Conservation (phyloP, 1,284 basidiomycete genomes). For the Pseudozyma flocculosa region DNA sequence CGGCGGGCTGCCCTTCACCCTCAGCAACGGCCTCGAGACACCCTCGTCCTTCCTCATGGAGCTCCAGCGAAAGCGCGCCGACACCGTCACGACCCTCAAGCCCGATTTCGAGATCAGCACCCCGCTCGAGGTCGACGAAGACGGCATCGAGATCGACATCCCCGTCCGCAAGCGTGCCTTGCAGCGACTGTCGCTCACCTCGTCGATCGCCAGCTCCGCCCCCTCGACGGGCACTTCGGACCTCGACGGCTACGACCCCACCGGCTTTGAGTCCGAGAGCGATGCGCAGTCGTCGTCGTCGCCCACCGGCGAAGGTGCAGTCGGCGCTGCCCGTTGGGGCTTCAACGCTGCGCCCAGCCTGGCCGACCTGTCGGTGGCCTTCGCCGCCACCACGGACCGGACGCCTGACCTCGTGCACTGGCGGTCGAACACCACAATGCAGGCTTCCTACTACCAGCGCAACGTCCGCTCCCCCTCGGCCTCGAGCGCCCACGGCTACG, state of each 20-base stretch:
- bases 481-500: slow-evolving; percentile 5
- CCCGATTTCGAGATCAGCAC: slow-evolving; percentile 24
- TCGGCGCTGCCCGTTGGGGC: slow-evolving; percentile 5
- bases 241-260: slow-evolving; percentile 19
- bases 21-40: slow-evolving; percentile 20
- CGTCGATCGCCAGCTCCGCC: slow-evolving; percentile 40
- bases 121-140: slow-evolving; percentile 12
- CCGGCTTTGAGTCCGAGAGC: slow-evolving; percentile 27
- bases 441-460: slow-evolving; percentile 25
- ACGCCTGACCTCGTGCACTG: slow-evolving; percentile 5
- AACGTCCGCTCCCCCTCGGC: slow-evolving; percentile 22
- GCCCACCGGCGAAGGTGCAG: slow-evolving; percentile 16
- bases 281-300: slow-evolving; percentile 21
- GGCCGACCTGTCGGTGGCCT: slow-evolving; percentile 8
- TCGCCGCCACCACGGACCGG: background rate
- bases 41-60: slow-evolving; percentile 30
- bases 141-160: slow-evolving; percentile 19
- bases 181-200: slow-evolving; percentile 40
- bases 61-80: slow-evolving; percentile 35
- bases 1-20: slow-evolving; percentile 22
- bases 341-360: slow-evolving; percentile 10
- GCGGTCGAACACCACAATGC: slow-evolving; percentile 10
- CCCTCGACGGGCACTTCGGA: slow-evolving; percentile 43
- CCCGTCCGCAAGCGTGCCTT: slow-evolving; percentile 29
- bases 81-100: slow-evolving; percentile 40